Evolutionary conservation across 352 stramenopile species (phyloP).

Genomic region (Pythium guiyangense): DNA sequence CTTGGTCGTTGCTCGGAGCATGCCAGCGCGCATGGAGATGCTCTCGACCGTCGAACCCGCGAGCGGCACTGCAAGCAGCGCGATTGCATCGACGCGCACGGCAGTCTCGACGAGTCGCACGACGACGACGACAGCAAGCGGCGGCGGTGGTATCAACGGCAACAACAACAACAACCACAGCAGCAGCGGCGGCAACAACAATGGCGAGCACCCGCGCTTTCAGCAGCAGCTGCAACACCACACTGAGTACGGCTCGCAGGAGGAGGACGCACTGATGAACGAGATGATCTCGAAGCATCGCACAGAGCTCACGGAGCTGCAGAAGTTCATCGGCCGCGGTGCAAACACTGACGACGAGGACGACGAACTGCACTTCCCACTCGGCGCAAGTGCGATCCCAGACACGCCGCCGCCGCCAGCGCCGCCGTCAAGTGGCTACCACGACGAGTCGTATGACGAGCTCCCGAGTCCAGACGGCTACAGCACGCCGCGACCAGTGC

Average conservation of each 20-base stretch:
- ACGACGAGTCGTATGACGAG: conserved; percentile 19
- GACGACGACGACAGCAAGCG: background rate
- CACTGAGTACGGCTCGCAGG: conserved; percentile 11
- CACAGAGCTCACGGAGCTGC: conserved; percentile 44
- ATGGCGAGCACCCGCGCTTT: background rate
- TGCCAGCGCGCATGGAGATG: conserved; percentile 8
- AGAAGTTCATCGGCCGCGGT: conserved; percentile 36
- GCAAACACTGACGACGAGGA: conserved; percentile 16
- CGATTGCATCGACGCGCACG: background rate
- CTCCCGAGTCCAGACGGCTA: conserved; percentile 19
- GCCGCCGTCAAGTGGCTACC: conserved; percentile 4
- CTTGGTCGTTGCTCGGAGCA: background rate
- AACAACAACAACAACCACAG: conserved; percentile 1
- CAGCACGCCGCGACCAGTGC: conserved; percentile 27
- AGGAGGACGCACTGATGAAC: conserved; percentile 46
- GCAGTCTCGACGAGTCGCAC: conserved; percentile 8
- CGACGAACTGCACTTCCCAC: conserved; percentile 11
- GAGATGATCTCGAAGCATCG: conserved; percentile 51
- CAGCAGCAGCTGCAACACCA: conserved; percentile 2
- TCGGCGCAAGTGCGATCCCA: conserved; percentile 9
- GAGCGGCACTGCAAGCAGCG: conserved; percentile 2
- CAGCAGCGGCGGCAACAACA: background rate
- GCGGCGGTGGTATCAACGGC: background rate
- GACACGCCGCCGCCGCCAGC: conserved; percentile 20
- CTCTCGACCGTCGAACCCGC: conserved; percentile 2